Conservation (phyloP, 495 filamentous ascomycete genomes). For the Letharia columbiana region DNA sequence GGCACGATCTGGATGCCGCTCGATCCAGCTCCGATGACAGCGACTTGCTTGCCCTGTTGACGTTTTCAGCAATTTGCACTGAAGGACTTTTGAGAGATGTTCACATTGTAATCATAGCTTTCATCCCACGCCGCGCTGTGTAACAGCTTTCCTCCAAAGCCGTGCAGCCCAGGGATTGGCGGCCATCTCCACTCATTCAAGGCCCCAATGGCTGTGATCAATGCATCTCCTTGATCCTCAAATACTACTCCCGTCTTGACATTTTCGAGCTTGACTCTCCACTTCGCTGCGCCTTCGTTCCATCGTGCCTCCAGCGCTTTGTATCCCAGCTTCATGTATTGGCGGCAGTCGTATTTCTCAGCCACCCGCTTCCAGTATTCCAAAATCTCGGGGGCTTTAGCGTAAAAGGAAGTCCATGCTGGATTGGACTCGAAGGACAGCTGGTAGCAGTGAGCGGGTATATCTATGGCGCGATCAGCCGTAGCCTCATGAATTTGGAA, state of each 20-base stretch:
- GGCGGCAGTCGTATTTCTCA: constrained; percentile 52
- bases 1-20: constrained; percentile 49
- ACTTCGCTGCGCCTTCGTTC: constrained; percentile 43
- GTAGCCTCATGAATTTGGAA: too few relatives aligned
- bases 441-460: constrained; percentile 66
- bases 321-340: constrained; percentile 42
- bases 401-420: constrained; percentile 42
- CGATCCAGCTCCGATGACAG: constrained; percentile 54
- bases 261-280: constrained; percentile 41
- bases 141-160: constrained; percentile 34
- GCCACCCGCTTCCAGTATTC: constrained; percentile 49
- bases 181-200: constrained; percentile 50
- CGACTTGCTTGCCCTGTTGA: constrained; percentile 31
- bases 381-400: constrained; percentile 48
- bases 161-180: constrained; percentile 41
- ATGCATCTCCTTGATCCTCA: constrained; percentile 46
- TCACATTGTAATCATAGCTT: constrained; percentile 30
- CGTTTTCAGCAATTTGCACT: too few relatives aligned
- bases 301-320: constrained; percentile 47
- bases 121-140: constrained; percentile 43
- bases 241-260: constrained; percentile 35
- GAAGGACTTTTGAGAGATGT: too few relatives aligned
- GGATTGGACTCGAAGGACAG: constrained; percentile 56
- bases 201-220: constrained; percentile 51
- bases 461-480: constrained; percentile 33